These are phyloP conservation scores for Ophiostoma australiae DNA, from an alignment of 2,329 filamentous ascomycete genomes.

Conservation along the genomic window DNA sequence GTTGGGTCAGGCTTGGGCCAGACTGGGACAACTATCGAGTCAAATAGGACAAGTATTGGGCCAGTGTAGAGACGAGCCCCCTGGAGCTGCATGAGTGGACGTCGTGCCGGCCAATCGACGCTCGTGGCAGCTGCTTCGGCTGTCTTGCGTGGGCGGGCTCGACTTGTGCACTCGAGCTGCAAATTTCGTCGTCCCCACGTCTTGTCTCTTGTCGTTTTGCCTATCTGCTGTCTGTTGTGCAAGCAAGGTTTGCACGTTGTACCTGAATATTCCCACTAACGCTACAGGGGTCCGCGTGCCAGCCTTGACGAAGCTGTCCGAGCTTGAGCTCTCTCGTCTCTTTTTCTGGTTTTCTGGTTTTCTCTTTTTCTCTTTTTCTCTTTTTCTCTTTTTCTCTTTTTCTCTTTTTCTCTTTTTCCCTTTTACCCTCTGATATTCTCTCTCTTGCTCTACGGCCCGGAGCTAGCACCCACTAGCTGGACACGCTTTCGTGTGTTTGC, in stretches of 20 bases:
- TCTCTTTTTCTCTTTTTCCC: neutral
- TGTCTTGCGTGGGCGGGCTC: neutral
- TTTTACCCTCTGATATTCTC: neutral
- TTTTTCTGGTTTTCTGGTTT: neutral
- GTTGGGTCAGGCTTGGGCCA: slow-evolving; percentile 18
- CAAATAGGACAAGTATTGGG: neutral
- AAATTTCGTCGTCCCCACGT: slow-evolving; percentile 11
- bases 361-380: neutral
- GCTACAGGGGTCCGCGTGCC: slow-evolving; percentile 20
- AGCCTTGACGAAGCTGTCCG: slow-evolving; percentile 18
- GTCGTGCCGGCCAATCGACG: neutral
- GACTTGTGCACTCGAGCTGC: neutral
- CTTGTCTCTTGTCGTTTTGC: neutral
- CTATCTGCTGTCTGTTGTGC: neutral
- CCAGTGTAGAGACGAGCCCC: neutral
- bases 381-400: neutral
- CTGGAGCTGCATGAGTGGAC: slow-evolving; percentile 10
- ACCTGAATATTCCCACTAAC: neutral
- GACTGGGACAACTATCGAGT: no score
- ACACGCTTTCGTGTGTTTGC: neutral
- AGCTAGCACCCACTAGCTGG: slow-evolving; percentile 5
- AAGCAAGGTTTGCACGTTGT: neutral
- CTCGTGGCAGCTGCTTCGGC: neutral
- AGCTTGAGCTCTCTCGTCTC: neutral
- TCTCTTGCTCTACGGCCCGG: neutral